Evolutionary conservation across 2,329 filamentous ascomycete species (phyloP).

Genomic region (Purpureocillium takamizusanense): DNA sequence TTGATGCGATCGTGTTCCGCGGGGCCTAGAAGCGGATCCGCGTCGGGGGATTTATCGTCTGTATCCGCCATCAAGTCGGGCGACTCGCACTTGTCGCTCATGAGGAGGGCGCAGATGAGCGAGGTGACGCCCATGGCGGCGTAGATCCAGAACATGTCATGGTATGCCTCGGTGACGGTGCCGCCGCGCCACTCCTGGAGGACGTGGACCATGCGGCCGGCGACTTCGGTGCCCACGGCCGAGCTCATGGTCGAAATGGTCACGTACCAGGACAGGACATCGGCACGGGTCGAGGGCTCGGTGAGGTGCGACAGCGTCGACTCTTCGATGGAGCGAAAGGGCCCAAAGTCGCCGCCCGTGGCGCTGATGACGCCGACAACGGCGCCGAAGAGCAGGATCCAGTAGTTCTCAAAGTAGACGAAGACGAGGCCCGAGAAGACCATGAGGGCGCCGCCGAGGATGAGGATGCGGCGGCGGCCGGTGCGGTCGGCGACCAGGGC

Average conservation of each 20-base stretch:
- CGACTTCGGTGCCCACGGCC: constrained; percentile 40
- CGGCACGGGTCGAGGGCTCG: constrained; percentile 40
- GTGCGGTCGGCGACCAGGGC: constrained; percentile 50
- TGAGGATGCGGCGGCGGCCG: constrained; percentile 45
- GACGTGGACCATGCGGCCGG: constrained; percentile 40
- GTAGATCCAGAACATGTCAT: constrained; percentile 50
- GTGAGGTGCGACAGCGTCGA: constrained; percentile 54
- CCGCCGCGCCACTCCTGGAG: constrained; percentile 37
- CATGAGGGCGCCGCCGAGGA: constrained; percentile 47
- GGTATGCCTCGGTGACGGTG: constrained; percentile 42
- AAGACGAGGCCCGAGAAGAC: constrained; percentile 45
- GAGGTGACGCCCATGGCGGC: constrained; percentile 45
- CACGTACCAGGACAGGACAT: constrained; percentile 61
- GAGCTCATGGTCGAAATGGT: constrained; percentile 47
- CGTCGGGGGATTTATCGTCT: constrained; percentile 7
- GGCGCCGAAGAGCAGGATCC: constrained; percentile 48
- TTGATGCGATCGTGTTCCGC: constrained; percentile 9
- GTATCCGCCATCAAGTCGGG: constrained; percentile 8
- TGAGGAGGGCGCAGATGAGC: constrained; percentile 30
- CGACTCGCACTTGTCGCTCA: constrained; percentile 43
- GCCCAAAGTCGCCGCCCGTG: constrained; percentile 57
- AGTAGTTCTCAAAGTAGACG: constrained; percentile 45
- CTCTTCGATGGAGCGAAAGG: constrained; percentile 60
- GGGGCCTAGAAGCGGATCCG: constrained; percentile 15
- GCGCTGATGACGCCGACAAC: constrained; percentile 54